phyloP scores from a whole-genome alignment of 768 basidiomycete species.

The Daedalea quercina region DNA sequence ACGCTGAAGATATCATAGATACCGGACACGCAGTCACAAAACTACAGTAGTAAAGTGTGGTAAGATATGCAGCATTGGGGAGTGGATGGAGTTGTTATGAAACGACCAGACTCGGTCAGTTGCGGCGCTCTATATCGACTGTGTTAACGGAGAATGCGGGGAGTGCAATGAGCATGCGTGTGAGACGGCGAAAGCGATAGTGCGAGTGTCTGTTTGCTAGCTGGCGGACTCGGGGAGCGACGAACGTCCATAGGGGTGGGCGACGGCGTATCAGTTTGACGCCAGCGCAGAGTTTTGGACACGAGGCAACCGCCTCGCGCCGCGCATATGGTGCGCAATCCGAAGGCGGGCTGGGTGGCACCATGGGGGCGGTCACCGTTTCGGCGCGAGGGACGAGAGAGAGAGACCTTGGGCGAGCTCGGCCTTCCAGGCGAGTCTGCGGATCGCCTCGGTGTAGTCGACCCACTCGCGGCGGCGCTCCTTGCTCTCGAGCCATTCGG shows the following conservation, averaged over 20 bases:
- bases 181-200: constrained; percentile 5
- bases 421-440: constrained; percentile 76
- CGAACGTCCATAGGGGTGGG: background rate
- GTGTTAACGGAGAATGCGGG: background rate
- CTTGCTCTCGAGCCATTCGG: constrained; percentile 74
- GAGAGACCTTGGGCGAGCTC: constrained; percentile 74
- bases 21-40: background rate
- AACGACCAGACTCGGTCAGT: background rate
- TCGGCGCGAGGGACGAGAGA: constrained; percentile 62
- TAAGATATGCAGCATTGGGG: constrained; percentile 5
- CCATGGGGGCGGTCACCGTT: constrained; percentile 28
- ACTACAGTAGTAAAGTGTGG: constrained; percentile 4
- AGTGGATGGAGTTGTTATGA: background rate
- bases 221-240: background rate
- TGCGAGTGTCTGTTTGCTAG: constrained; percentile 5
- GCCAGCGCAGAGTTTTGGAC: background rate
- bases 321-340: too few species aligned
- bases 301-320: background rate
- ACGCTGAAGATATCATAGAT: background rate
- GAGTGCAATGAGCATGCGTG: background rate
- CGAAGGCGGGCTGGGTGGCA: background rate
- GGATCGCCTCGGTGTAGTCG: constrained; percentile 74
- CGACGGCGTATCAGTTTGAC: background rate
- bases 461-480: constrained; percentile 86
- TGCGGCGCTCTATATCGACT: background rate